These are phyloP conservation scores for Parvularia atlantis DNA, from an alignment of 78 protist species.

Conservation along the genomic window DNA sequence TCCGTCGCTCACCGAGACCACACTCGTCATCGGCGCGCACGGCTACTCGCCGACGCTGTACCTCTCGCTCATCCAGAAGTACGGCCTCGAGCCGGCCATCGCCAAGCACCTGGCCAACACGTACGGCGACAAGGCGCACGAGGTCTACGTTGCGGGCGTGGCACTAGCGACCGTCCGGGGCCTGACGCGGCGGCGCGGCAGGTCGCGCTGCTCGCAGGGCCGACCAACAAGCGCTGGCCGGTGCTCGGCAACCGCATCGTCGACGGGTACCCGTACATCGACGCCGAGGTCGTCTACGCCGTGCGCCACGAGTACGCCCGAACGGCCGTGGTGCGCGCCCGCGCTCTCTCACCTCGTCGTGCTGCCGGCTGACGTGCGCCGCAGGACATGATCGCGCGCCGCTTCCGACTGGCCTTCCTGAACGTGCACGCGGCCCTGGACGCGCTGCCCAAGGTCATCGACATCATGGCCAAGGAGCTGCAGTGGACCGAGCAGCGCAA, in stretches of 20 bases:
- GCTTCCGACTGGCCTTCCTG: slow-evolving; percentile 81
- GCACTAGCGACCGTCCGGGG: too few species aligned
- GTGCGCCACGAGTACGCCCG: slow-evolving; percentile 55
- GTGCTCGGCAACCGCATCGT: background rate
- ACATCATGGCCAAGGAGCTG: slow-evolving; percentile 41
- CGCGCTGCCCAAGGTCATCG: slow-evolving; percentile 24
- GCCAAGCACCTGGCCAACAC: slow-evolving; percentile 21
- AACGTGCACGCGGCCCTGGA: slow-evolving; percentile 32
- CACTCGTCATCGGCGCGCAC: background rate
- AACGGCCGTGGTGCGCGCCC: slow-evolving; percentile 17
- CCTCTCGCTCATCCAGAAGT: slow-evolving; percentile 18
- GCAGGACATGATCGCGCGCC: slow-evolving; percentile 60
- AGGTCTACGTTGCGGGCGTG: too few species aligned
- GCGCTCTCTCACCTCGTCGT: background rate
- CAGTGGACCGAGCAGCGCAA: slow-evolving; percentile 26
- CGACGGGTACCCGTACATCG: slow-evolving; percentile 72
- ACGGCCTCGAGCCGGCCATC: slow-evolving; percentile 13
- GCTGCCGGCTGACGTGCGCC: background rate
- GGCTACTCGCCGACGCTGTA: background rate
- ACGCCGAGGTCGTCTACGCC: slow-evolving; percentile 69
- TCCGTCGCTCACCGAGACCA: background rate
- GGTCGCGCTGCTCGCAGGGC: slow-evolving; percentile 9
- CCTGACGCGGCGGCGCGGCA: too few species aligned
- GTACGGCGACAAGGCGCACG: slow-evolving; percentile 26
- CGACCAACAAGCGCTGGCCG: background rate